Conservation (phyloP, 1,139 yeast genomes). For the Protomyces inouyei region DNA sequence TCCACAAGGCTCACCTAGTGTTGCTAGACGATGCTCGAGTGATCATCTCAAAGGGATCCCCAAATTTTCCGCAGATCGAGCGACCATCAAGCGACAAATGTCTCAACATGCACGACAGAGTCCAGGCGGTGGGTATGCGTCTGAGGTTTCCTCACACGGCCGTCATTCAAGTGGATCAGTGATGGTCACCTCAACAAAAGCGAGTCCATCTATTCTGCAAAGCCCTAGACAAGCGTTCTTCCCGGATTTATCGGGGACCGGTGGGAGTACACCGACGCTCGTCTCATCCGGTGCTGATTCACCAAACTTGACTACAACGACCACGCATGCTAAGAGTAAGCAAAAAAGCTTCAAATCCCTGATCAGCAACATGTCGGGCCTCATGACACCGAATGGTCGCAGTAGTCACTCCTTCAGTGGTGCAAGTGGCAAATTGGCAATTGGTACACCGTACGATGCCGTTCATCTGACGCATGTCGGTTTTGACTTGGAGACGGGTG, state of each 20-base stretch:
- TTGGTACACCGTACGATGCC: slow-evolving; percentile 84
- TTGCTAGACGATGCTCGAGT: neutral
- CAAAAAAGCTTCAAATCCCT: slow-evolving; percentile 12
- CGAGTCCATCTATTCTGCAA: neutral
- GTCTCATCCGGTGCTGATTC: neutral
- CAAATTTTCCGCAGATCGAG: slow-evolving; percentile 5
- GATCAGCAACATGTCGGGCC: slow-evolving; percentile 12
- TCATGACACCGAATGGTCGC: neutral
- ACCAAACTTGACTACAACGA: neutral
- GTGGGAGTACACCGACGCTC: neutral
- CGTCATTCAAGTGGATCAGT: too few species aligned
- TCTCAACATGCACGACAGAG: slow-evolving; percentile 1
- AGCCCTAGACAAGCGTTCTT: neutral
- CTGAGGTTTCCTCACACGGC: neutral
- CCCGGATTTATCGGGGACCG: neutral
- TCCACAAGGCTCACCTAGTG: neutral
- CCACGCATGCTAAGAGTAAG: neutral
- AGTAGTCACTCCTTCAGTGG: neutral
- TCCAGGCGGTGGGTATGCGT: neutral
- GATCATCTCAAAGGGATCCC: neutral
- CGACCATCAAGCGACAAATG: slow-evolving; percentile 6
- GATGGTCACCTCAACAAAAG: neutral
- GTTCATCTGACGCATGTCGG: slow-evolving; percentile 93
- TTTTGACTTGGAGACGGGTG: slow-evolving; percentile 73
- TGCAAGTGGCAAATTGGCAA: slow-evolving; percentile 44